These are phyloP conservation scores for Exidia glandulosa DNA, from an alignment of 768 basidiomycete genomes.

Conservation along the genomic window DNA sequence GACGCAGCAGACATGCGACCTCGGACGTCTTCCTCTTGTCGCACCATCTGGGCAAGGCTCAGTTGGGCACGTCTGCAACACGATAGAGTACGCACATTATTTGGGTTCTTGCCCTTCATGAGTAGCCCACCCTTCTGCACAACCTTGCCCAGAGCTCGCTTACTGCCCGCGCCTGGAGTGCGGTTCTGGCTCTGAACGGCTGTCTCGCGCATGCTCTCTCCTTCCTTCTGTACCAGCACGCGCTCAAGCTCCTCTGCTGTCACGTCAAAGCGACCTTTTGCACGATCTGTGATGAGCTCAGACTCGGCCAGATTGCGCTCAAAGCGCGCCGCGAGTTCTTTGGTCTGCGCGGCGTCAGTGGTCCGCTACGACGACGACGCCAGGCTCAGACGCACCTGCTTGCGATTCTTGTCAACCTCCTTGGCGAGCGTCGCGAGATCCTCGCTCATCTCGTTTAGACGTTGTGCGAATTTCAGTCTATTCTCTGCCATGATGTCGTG, in stretches of 20 bases:
- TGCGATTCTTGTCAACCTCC: constrained; percentile 91
- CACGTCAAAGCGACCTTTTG: constrained; percentile 73
- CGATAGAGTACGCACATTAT: constrained; percentile 42
- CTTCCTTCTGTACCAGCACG: constrained; percentile 86
- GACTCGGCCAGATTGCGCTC: constrained; percentile 85
- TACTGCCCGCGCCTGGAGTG: constrained; percentile 48
- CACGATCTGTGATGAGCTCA: constrained; percentile 77
- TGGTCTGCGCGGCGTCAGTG: constrained; percentile 45
- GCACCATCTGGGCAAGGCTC: constrained; percentile 47
- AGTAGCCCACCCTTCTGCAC: constrained; percentile 84
- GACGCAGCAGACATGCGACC: constrained; percentile 74
- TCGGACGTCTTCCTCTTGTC: constrained; percentile 92
- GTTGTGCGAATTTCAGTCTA: constrained; percentile 70
- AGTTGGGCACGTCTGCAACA: constrained; percentile 2
- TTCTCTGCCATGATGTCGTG: constrained; percentile 90
- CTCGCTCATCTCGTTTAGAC: constrained; percentile 95
- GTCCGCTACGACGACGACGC: not conserved
- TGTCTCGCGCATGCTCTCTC: constrained; percentile 81
- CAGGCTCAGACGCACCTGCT: constrained; percentile 50
- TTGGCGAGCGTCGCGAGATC: constrained; percentile 75
- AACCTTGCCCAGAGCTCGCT: constrained; percentile 81
- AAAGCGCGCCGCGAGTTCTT: constrained; percentile 80
- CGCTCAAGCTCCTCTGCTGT: constrained; percentile 93
- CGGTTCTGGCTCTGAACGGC: constrained; percentile 44
- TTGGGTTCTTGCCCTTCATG: constrained; percentile 87